A percentile compares a stretch with the other conserved stretches of the same genome.
Evolutionary conservation across 169 alveolate species (phyloP).

Genomic region (Sarcocystis neurona): DNA sequence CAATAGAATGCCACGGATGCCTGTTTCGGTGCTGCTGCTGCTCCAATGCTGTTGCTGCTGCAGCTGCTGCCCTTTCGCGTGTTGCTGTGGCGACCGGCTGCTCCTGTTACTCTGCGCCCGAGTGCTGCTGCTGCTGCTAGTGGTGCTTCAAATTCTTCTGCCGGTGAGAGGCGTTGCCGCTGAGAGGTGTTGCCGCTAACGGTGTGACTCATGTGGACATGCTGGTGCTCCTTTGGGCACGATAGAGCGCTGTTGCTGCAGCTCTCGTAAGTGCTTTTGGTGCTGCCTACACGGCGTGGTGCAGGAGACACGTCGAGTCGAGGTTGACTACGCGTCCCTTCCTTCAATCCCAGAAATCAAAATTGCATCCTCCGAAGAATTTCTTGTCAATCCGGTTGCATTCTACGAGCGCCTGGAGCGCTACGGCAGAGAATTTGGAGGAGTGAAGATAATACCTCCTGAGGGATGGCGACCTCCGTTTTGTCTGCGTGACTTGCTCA

Average conservation of each 20-base stretch:
- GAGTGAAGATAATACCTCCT: slow-evolving; percentile 82
- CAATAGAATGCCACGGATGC: no score
- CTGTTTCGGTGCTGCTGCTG: no score
- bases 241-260: background rate
- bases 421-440: slow-evolving; percentile 80
- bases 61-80: no score
- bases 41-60: no score
- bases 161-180: background rate
- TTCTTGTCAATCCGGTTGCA: slow-evolving; percentile 28
- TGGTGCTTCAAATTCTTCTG: background rate
- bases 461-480: slow-evolving; percentile 75
- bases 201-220: background rate
- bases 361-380: slow-evolving; percentile 27
- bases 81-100: no score
- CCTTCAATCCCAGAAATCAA: slow-evolving; percentile 45
- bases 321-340: slow-evolving; percentile 46
- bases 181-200: background rate
- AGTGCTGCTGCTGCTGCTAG: background rate
- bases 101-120: no score
- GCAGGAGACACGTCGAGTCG: slow-evolving; percentile 58
- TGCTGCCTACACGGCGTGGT: no score
- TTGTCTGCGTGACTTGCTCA: slow-evolving; percentile 67
- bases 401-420: slow-evolving; percentile 1
- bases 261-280: no score
- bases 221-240: background rate